phyloP scores from a whole-genome alignment of 2,329 filamentous ascomycete species.

The Fusarium proliferatum region DNA sequence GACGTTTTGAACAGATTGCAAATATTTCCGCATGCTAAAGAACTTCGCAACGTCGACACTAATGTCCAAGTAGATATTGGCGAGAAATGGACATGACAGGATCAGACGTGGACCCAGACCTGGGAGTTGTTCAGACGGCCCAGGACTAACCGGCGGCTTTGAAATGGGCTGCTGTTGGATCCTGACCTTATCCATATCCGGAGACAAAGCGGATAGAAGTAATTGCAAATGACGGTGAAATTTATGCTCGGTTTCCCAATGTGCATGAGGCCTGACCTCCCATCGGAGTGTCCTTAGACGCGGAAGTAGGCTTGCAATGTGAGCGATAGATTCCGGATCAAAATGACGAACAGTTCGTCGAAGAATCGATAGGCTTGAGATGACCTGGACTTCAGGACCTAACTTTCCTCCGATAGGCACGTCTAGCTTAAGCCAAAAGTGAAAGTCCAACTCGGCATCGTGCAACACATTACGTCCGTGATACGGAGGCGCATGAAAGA shows the following conservation, averaged over 20 bases:
- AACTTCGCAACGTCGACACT: not conserved
- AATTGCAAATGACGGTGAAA: not conserved
- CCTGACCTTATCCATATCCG: not conserved
- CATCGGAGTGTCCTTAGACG: not conserved
- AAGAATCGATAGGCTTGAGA: not conserved
- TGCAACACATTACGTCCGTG: not conserved
- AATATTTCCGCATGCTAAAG: not conserved
- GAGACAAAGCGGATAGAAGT: not conserved
- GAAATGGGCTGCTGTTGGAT: not conserved
- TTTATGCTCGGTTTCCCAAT: not conserved
- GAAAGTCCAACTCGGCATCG: not conserved
- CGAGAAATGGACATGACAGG: not conserved
- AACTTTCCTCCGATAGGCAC: fast-evolving
- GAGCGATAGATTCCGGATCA: not conserved
- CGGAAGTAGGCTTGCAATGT: not conserved
- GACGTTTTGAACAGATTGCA: not conserved
- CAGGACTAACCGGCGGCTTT: not conserved
- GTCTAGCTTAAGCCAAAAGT: not conserved
- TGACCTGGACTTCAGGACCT: not conserved
- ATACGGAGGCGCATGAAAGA: not conserved
- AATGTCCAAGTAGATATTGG: not conserved
- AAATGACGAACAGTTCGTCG: not conserved
- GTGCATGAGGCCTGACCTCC: not conserved
- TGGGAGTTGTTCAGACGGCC: fast-evolving
- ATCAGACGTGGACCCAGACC: not conserved